Evolutionary conservation across 192 early-diverging fungal genomes (phyloP), one percentile per base, ranked within the genome.

Genomic region (Coemansia sp.): DNA sequence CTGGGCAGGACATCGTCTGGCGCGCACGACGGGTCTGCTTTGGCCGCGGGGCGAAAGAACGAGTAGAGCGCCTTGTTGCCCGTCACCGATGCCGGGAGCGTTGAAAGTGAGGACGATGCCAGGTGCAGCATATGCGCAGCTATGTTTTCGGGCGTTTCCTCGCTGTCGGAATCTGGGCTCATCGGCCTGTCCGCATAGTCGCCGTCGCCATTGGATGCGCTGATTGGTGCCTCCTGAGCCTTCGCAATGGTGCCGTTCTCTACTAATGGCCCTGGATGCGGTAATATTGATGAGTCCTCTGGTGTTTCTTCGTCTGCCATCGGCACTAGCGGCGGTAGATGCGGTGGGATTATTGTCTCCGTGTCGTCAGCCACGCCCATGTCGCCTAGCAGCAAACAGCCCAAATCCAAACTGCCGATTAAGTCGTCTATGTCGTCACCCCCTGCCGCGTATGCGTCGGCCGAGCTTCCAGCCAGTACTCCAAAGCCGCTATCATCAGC

Each of bases 61-160:
- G 61, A 61, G 19, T 61, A 72, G 9, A 78, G 69, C 27, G 67
- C 53, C 25, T 69, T 72, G 69, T 71, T 63, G 12, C 51, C 50
- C 10, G 38, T 55, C 25, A 78, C 56, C 10, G 61, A 54, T 31
- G 64, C 43, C 1, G 58, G 54, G 16, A 78, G 62, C 28, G n/a
- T 46, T 2, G 69, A 58, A 24, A 78, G 28, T 6, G 75, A 64
- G 2, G 75, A 46, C 24, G 69, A 62, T 10, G 62, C 56, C 12
- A 78, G 19, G 11, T 78, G 69, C 40, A 72, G 50, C 1, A 78
- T 48, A 24, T 64, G 69, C 6, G 69, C 65, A 10, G 53, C 22
- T 14, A 65, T 54, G 58, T 22, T 69, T 40, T 78, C 75, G 1
- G 75, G 54, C 5, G 61, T 60, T 6, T 72, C 65, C 14, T 72